Base-by-base conservation (phyloP, 148 eudicot genomes). In the Simmondsia chinensis region DNA sequence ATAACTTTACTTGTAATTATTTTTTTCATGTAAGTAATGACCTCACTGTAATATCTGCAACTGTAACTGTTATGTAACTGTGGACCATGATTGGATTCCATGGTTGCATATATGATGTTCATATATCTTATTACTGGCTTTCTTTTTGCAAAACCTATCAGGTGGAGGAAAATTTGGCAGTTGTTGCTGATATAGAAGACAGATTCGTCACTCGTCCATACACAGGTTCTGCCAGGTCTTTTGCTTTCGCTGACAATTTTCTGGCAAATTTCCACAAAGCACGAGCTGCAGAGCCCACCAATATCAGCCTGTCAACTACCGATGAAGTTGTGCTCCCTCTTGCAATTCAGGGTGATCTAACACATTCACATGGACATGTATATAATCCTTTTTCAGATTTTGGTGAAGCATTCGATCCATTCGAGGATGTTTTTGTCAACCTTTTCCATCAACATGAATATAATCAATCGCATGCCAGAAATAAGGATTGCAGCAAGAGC, bases 111-210 rank as follows among this genome's bases (percentile, higher is more conserved):
- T n/a, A n/a, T n/a, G n/a, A n/a, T n/a, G n/a, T n/a, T n/a, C n/a
- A n/a, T n/a, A n/a, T n/a, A n/a, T n/a, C n/a, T n/a, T n/a, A n/a
- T n/a, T n/a, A n/a, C n/a, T n/a, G n/a, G n/a, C n/a, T n/a, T n/a
- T 52, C 15, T 46, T 9, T 61, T 40, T 2, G 31, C n/a, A n/a
- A 59, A 39, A 23, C 31, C 23, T 50, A 46, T 28, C 66, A 87
- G 96, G 77, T 87, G 54, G 63, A 44, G 47, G 84, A 82, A 63
- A 72, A 63, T 72, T 54, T 20, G 38, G 43, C 54, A 19, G 11
- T 69, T 40, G 82, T 70, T 57, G 47, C 75, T 47, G 61, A 53
- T 50, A 46, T 79, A 15, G 74, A 56, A 43, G 55, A 62, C 26
- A 43, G 49, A 19, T 66, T 79, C 66, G 39, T 50, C 22, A 36